phyloP scores from a whole-genome alignment of 768 basidiomycete genomes.

The Termitomyces sp. region DNA sequence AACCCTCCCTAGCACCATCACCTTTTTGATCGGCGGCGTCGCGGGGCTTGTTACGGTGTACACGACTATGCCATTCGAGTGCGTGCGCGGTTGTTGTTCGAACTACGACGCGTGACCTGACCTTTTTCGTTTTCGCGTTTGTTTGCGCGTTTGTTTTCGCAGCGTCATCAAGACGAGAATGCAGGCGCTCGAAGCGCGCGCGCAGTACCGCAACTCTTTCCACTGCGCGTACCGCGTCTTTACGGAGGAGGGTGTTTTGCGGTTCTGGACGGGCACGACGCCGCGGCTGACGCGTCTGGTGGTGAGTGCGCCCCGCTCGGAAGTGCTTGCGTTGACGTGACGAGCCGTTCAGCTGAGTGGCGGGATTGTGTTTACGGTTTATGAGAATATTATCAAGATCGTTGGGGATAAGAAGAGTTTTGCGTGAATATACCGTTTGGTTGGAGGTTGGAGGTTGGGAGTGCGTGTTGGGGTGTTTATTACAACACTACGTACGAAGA shows the following conservation, averaged over 20 bases:
- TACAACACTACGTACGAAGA: too few species aligned
- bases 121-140: not conserved
- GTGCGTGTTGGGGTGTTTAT: too few species aligned
- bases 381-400: conserved; percentile 70
- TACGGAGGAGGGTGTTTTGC: conserved; percentile 85
- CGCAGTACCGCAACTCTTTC: conserved; percentile 88
- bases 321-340: too few species aligned
- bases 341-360: conserved; percentile 65
- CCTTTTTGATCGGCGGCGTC: conserved; percentile 90
- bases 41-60: conserved; percentile 96
- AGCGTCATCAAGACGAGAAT: conserved; percentile 98
- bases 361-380: conserved; percentile 89
- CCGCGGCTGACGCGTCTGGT: conserved; percentile 82
- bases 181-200: conserved; percentile 83
- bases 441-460: too few species aligned
- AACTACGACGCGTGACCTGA: too few species aligned
- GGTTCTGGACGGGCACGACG: conserved; percentile 97
- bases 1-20: conserved; percentile 78
- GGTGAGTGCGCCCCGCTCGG: conserved; percentile 38
- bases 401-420: conserved; percentile 16
- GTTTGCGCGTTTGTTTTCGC: conserved; percentile 1
- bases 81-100: conserved; percentile 18
- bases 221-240: conserved; percentile 95
- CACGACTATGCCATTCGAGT: conserved; percentile 84
- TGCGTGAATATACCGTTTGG: not conserved